A percentile compares a stretch with the other conserved stretches of the same genome.
phyloP scores from a whole-genome alignment of 2,329 filamentous ascomycete genomes.

The Phialocephala subalpina region DNA sequence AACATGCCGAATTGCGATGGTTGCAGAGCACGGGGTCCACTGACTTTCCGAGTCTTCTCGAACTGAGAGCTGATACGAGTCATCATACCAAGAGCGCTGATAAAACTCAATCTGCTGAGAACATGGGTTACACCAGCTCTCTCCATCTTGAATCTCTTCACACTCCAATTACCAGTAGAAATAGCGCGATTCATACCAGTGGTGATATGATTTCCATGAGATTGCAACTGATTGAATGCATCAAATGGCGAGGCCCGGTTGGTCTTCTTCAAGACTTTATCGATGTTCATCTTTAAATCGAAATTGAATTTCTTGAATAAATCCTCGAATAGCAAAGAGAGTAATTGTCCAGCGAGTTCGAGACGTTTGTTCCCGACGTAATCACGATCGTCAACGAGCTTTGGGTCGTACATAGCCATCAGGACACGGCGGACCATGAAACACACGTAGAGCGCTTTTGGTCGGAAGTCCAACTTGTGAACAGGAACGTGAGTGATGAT shows the following conservation, averaged over 20 bases:
- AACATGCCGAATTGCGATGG: slow-evolving; percentile 99
- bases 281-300: slow-evolving; percentile 90
- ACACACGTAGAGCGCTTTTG: slow-evolving; percentile 95
- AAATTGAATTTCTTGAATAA: slow-evolving; percentile 94
- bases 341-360: slow-evolving; percentile 91
- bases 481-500: slow-evolving; percentile 96
- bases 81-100: slow-evolving; percentile 98
- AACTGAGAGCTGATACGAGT: slow-evolving; percentile 98
- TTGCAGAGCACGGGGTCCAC: slow-evolving; percentile 92
- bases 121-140: slow-evolving; percentile 96
- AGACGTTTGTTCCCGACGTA: slow-evolving; percentile 98
- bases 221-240: slow-evolving; percentile 82
- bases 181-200: slow-evolving; percentile 95
- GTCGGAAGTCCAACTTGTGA: slow-evolving; percentile 89
- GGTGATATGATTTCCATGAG: slow-evolving; percentile 87
- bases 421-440: slow-evolving; percentile 97
- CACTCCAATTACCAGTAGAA: slow-evolving; percentile 95
- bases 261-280: slow-evolving; percentile 94
- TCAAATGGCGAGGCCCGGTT: slow-evolving; percentile 90
- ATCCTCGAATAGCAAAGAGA: slow-evolving; percentile 95
- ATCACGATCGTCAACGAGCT: slow-evolving; percentile 92
- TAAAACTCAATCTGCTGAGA: slow-evolving; percentile 93
- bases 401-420: slow-evolving; percentile 90
- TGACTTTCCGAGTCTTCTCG: slow-evolving; percentile 97
- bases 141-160: slow-evolving; percentile 99